These are phyloP conservation scores for Infundibulicybe gibba DNA, from an alignment of 768 basidiomycete genomes.

Conservation along the genomic window DNA sequence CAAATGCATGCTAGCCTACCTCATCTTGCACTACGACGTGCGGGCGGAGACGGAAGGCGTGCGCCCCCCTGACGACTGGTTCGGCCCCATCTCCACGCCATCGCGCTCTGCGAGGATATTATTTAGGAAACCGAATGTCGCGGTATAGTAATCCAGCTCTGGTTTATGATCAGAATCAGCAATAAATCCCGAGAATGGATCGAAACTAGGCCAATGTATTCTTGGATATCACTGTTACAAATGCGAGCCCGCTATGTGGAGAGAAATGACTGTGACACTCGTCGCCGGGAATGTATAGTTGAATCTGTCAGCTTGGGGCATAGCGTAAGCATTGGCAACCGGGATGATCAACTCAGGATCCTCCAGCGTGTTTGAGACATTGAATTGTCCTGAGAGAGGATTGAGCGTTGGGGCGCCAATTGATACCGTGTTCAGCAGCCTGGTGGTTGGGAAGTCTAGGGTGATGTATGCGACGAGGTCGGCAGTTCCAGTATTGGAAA, in stretches of 20 bases:
- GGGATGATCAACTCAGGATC: no score
- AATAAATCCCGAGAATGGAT: no score
- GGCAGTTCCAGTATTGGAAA: constrained; percentile 22
- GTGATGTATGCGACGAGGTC: constrained; percentile 29
- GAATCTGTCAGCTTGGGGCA: constrained; percentile 7
- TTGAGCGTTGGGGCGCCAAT: constrained; percentile 23
- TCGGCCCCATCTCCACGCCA: constrained; percentile 15
- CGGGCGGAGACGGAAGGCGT: constrained; percentile 14
- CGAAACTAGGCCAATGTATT: no score
- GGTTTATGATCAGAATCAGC: no score
- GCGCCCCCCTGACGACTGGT: constrained; percentile 11
- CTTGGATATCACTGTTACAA: no score
- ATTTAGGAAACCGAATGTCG: constrained; percentile 8
- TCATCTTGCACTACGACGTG: constrained; percentile 37
- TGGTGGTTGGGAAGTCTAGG: constrained; percentile 21
- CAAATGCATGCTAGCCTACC: constrained; percentile 42
- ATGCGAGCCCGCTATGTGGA: constrained; percentile 4
- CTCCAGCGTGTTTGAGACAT: constrained; percentile 23
- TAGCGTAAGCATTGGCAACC: no score
- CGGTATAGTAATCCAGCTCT: no score
- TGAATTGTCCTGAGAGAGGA: constrained; percentile 27
- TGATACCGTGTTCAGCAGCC: constrained; percentile 18
- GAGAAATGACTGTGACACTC: constrained; percentile 24
- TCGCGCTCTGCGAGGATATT: constrained; percentile 14
- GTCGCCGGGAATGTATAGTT: constrained; percentile 30